phyloP scores from a whole-genome alignment of 2,329 filamentous ascomycete genomes.

The Fonsecaea nubica region DNA sequence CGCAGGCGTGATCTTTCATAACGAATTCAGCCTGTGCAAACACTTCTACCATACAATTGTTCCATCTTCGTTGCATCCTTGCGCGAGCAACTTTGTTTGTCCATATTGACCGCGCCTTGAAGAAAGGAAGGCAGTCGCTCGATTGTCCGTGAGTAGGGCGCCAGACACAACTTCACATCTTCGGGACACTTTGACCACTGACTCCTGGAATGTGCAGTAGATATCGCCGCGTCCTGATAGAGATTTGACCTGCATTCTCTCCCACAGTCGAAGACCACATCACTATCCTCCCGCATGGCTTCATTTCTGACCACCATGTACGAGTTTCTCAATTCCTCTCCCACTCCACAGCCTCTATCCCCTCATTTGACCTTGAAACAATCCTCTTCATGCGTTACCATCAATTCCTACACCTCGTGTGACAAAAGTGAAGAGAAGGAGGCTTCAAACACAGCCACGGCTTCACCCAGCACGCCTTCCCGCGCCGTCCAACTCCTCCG shows the following conservation, averaged over 20 bases:
- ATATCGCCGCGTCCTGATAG: conserved; percentile 7
- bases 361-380: conserved; percentile 42
- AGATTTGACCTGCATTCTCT: background rate
- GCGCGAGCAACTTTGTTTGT: background rate
- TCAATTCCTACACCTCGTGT: conserved; percentile 40
- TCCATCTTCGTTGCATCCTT: background rate
- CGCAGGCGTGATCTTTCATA: background rate
- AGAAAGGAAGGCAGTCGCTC: background rate
- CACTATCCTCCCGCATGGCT: conserved; percentile 52
- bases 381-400: conserved; percentile 42
- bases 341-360: conserved; percentile 43
- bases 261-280: conserved; percentile 1
- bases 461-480: conserved; percentile 34
- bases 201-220: conserved; percentile 28
- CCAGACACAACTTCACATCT: conserved; percentile 21
- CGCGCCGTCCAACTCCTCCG: conserved; percentile 45
- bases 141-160: conserved; percentile 24
- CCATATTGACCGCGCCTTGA: background rate
- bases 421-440: conserved; percentile 17
- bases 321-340: conserved; percentile 55
- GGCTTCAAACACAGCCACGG: conserved; percentile 27
- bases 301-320: conserved; percentile 84
- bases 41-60: background rate
- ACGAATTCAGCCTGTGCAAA: background rate
- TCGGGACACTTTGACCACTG: conserved; percentile 33